Evolutionary conservation across 345 rosid genomes (phyloP), one percentile per base, ranked within the genome.

Genomic region (Lepidium aucheri): DNA sequence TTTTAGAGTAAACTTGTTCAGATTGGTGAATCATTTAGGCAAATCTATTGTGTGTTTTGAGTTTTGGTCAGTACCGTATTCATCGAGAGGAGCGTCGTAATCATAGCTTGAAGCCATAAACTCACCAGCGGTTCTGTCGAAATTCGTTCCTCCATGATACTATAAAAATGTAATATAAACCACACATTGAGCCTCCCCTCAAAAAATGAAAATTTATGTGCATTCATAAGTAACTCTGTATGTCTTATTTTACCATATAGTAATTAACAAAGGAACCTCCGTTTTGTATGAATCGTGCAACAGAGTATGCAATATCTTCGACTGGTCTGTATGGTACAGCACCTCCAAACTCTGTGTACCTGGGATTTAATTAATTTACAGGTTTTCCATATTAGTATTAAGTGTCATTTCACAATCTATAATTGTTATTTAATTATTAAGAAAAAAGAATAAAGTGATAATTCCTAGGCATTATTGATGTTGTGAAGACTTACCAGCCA

Each of bases 61-160:
- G 54, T 11, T 67, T 66, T 47, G 45, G 15, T 26, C 74, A 50
- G 28, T 73, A 93, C 99, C 99, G 41, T 73, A 94, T 83, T 94
- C 97, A 78, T 94, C 99, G 6, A 94, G 70, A 67, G 97, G 99
- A 79, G 96, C 99, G 53, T 89, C 99, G 44, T 94, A 94, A 61
- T 94, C 99, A 59, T 94, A 91, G 79, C 95, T 94, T 57, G 99
- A 85, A 28, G 99, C 88, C 75, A 94, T 87, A 81, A 88, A 94
- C 71, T 95, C 99, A 34, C 97, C 96, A 15, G 99, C 87, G 28
- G 99, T 94, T 67, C 97, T 72, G 51, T 83, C 97, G 24, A 94
- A 94, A 65, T 94, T 94, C 2, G 97, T 88, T 59, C 99, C 99
- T 34, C 99, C 97, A 38, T 94, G 97, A 66, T 91, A 94, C 99